Evolutionary conservation across 331 rosid species (phyloP), one percentile per base, ranked within the genome.

Genomic region (Ulmus americana): DNA sequence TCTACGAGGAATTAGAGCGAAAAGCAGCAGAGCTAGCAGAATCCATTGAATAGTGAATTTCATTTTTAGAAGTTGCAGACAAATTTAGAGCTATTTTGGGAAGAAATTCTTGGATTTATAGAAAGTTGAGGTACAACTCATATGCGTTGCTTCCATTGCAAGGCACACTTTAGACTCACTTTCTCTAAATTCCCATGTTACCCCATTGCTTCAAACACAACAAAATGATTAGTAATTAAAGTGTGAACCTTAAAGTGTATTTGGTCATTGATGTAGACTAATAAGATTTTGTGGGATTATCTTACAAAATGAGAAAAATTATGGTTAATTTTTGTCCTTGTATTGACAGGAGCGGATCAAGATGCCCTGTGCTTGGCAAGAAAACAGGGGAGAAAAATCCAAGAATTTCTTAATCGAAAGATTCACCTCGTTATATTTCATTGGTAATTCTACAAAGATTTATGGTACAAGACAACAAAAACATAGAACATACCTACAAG

Each of bases 121-220:
- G 68, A 76, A 78, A 61, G 84, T 52, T 42, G 48, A 71, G 16
- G 35, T 39, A 11, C 35, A 59, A 66, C 44, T 67, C 72, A 65
- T 68, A 59, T 65, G n/a, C 80, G 52, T 79, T 79, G 41, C 88
- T 89, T 86, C 67, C 39, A 18, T 69, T 47, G 46, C 48, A 82
- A 70, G 83, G 16, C 56, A 86, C 54, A 67, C n/a, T 60, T 49
- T 28, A 42, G 58, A 22, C 0, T 50, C 38, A 1, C 77, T 67
- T 60, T 69, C 53, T 68, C 39, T 40, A 42, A 40, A 69, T 60
- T 65, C 59, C 79, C 65, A 55, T 48, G 39, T 5, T 54, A 41
- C 45, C 39, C 39, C n/a, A 15, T 28, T 75, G 49, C 15, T 53
- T 2, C 5, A 40, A 2, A 10, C 47, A 10, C 2, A 59, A 12